phyloP scores from a whole-genome alignment of 2,329 filamentous ascomycete genomes.

The Rutstroemia sp. region DNA sequence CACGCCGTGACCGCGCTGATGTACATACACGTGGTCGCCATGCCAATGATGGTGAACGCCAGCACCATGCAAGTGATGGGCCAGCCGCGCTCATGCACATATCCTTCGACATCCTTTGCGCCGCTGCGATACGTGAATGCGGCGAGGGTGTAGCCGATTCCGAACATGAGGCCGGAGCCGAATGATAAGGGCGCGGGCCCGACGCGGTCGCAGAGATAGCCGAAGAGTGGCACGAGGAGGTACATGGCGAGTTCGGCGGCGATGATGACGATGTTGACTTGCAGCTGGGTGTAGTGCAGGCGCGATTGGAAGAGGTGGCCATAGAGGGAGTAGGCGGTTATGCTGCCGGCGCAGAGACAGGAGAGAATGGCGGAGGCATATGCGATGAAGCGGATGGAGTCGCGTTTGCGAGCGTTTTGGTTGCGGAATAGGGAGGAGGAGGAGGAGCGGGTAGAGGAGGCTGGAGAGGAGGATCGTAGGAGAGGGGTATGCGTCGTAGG shows the following conservation, averaged over 20 bases:
- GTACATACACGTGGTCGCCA: conserved; percentile 84
- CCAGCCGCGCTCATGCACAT: conserved; percentile 45
- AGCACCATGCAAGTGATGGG: conserved; percentile 78
- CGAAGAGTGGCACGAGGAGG: conserved; percentile 81
- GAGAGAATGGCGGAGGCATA: conserved; percentile 48
- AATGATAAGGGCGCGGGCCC: conserved; percentile 73
- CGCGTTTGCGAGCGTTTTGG: conserved; percentile 13
- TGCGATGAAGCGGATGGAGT: conserved; percentile 34
- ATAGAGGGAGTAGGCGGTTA: conserved; percentile 91
- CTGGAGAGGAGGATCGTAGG: conserved; percentile 1
- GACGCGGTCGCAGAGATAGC: conserved; percentile 84
- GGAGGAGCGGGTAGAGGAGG: background rate
- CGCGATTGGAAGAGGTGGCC: conserved; percentile 82
- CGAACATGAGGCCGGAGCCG: conserved; percentile 66
- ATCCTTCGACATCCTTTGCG: conserved; percentile 36
- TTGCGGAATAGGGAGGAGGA: background rate
- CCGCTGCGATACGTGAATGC: conserved; percentile 65
- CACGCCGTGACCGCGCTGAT: conserved; percentile 86
- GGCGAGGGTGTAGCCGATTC: conserved; percentile 73
- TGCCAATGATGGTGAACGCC: conserved; percentile 75
- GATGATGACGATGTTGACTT: conserved; percentile 86
- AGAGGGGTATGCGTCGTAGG: conserved; percentile 1
- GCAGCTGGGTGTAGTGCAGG: conserved; percentile 81
- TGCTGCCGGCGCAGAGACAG: conserved; percentile 77
- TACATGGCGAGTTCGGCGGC: conserved; percentile 85